Evolutionary conservation across 192 early-diverging fungal species (phyloP).

Genomic region (Jimgerdemannia lactiflua): DNA sequence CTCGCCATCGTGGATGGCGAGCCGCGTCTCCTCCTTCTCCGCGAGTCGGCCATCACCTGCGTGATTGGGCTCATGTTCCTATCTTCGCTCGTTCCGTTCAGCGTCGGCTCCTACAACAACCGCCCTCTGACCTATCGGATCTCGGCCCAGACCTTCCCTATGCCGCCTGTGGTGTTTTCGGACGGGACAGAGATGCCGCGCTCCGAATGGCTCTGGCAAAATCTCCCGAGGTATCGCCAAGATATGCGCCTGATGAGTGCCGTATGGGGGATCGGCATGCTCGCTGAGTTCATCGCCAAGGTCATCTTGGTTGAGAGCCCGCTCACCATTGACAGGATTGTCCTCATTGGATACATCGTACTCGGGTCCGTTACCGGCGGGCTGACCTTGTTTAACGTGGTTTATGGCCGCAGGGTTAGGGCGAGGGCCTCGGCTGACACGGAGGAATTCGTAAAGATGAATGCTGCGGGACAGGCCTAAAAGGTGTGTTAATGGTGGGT

Average conservation of each 20-base stretch:
- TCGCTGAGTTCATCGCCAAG: slow-evolving; percentile 37
- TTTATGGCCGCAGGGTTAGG: no score
- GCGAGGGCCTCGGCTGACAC: neutral
- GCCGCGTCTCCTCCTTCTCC: slow-evolving; percentile 30
- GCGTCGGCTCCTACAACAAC: slow-evolving; percentile 19
- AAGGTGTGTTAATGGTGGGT: neutral
- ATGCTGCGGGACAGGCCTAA: no score
- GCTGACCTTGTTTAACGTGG: slow-evolving; percentile 6
- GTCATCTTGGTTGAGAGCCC: slow-evolving; percentile 33
- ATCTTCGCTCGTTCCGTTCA: slow-evolving; percentile 33
- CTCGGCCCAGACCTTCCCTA: slow-evolving; percentile 25
- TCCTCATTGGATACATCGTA: slow-evolving; percentile 33
- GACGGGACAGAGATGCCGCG: slow-evolving; percentile 22
- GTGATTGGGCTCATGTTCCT: slow-evolving; percentile 33
- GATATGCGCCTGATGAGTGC: slow-evolving; percentile 17
- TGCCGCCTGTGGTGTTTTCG: slow-evolving; percentile 18
- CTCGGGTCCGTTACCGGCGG: slow-evolving; percentile 11
- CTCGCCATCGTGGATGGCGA: slow-evolving; percentile 23
- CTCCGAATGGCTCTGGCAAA: slow-evolving; percentile 31
- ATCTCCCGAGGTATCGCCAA: slow-evolving; percentile 21
- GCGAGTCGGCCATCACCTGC: slow-evolving; percentile 37
- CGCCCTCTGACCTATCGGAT: slow-evolving; percentile 28
- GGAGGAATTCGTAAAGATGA: neutral
- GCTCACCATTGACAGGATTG: slow-evolving; percentile 30
- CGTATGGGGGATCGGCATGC: slow-evolving; percentile 29